These are phyloP conservation scores for Ramaria rubella DNA, from an alignment of 768 basidiomycete species.

Conservation along the genomic window DNA sequence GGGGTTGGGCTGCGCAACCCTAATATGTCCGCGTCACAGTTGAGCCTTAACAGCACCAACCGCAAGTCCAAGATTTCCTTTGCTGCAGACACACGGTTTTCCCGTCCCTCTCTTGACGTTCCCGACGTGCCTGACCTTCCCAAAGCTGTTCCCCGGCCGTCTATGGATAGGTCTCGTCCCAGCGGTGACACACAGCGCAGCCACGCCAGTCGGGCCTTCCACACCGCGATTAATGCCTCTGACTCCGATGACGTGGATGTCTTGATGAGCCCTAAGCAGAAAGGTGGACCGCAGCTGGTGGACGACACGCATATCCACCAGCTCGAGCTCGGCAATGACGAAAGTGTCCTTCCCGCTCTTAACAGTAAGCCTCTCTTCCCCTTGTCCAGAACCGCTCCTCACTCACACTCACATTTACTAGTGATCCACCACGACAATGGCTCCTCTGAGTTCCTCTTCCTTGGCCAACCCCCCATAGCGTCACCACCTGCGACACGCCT, in stretches of 20 bases:
- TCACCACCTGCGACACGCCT: constrained; percentile 2
- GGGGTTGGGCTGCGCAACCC: constrained; percentile 11
- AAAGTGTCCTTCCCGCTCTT: constrained; percentile 58
- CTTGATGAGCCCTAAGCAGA: constrained; percentile 10
- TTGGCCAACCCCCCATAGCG: constrained; percentile 22
- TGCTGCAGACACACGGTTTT: constrained; percentile 42
- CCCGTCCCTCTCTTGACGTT: constrained; percentile 37
- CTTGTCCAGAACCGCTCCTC: constrained; percentile 7
- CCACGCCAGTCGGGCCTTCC: constrained; percentile 4
- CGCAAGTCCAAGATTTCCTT: constrained; percentile 63
- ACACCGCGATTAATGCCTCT: neutral
- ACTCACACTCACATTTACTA: neutral
- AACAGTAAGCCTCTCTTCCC: constrained; percentile 40
- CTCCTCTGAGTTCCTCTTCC: constrained; percentile 39
- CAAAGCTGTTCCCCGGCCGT: constrained; percentile 11
- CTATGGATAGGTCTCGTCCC: constrained; percentile 26
- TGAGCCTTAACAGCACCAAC: constrained; percentile 25
- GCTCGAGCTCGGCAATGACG: neutral
- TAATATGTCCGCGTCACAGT: neutral
- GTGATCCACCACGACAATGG: constrained; percentile 3
- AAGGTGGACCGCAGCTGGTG: neutral
- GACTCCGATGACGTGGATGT: constrained; percentile 3
- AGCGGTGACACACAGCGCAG: constrained; percentile 35
- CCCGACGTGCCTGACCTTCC: constrained; percentile 15
- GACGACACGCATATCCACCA: neutral